These are phyloP conservation scores for Elaphomyces granulatus DNA, from an alignment of 495 filamentous ascomycete genomes.

Conservation along the genomic window DNA sequence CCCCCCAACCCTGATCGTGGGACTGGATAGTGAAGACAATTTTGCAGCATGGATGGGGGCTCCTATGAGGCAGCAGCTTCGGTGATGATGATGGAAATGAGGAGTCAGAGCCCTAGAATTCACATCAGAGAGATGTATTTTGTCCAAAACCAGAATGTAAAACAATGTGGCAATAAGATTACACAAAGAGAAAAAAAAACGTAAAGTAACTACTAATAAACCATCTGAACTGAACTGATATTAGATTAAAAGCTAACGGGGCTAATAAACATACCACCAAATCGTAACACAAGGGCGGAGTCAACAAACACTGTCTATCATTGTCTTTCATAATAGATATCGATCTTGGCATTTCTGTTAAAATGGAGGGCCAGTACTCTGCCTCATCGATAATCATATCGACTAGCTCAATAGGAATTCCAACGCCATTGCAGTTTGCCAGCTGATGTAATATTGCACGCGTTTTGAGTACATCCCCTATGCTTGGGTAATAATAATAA, in stretches of 20 bases:
- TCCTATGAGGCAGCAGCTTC: conserved; percentile 23
- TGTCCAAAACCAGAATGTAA: no score
- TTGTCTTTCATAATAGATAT: conserved; percentile 24
- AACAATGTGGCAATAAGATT: no score
- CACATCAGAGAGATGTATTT: no score
- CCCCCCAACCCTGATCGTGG: conserved; percentile 53
- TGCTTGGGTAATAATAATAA: conserved; percentile 16
- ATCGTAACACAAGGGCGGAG: conserved; percentile 28
- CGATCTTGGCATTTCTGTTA: conserved; percentile 8
- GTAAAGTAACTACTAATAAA: no score
- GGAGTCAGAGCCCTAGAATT: not conserved
- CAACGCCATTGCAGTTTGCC: conserved; percentile 14
- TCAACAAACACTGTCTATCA: conserved; percentile 26
- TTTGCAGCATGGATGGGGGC: conserved; percentile 29
- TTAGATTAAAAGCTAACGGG: no score
- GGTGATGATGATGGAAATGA: conserved; percentile 4
- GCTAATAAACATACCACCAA: no score
- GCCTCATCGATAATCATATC: conserved; percentile 52
- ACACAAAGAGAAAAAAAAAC: no score
- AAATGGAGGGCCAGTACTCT: conserved; percentile 54
- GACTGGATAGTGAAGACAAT: conserved; percentile 52
- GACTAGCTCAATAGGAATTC: conserved; percentile 47
- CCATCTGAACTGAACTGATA: no score
- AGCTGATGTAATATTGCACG: conserved; percentile 24
- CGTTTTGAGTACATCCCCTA: conserved; percentile 24